Evolutionary conservation across 805 yeast species (phyloP), one percentile per base, ranked within the genome.

Genomic region (Saturnispora sanitii): DNA sequence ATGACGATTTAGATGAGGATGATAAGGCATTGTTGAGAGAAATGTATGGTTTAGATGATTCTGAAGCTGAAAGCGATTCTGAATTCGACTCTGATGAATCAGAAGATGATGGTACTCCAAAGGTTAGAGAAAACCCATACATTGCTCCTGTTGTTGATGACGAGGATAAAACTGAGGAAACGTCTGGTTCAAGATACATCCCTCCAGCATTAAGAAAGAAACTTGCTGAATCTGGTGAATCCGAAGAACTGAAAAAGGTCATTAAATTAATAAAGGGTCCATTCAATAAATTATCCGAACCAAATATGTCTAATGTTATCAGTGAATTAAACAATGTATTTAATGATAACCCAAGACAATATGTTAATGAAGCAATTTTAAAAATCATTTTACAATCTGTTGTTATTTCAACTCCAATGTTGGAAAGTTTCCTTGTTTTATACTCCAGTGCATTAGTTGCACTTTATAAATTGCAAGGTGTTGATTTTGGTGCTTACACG

Each of bases 401-500:
- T 12, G 62, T 65, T 37, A 68, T 71, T 23, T 80, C 79, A 22
- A 79, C 80, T 3, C 71, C 82, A 35, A 61, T 87, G 37, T 62
- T 86, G 37, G 96, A 88, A 47, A 74, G 82, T 1, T 85, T 86
- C 56, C 75, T 88, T 30, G 72, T 82, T 45, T 67, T 84, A 25
- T 88, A 90, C 57, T 82, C 95, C 1, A 79, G 86, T 5, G 67
- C 86, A 6, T 73, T 79, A 2, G 79, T 79, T 18, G 80, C 95
- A 1, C 57, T 92, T 19, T 86, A 82, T 61, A 71, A 82, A 45
- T 53, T 78, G 17, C 82, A 83, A 49, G 97, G 98, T 17, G 75
- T 79, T 29, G 95, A 86, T 46, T 82, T 86, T 57, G 96, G 95
- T 45, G 98, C 96, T 0, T 73, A 66, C 49, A 80, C 87, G 44